phyloP scores from a whole-genome alignment of 2,329 filamentous ascomycete genomes.

The Drechslerella dactyloides region DNA sequence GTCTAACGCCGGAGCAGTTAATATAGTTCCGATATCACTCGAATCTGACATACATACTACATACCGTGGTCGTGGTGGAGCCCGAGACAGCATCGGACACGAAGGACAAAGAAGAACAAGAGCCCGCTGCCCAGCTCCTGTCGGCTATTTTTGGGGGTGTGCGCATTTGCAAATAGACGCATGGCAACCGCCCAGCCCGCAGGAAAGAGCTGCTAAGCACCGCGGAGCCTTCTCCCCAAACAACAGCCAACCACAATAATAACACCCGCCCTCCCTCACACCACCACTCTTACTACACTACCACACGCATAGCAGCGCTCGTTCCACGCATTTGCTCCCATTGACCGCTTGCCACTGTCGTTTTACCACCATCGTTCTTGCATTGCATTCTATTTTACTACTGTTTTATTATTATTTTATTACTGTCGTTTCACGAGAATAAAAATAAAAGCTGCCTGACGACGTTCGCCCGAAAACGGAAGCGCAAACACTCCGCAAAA shows the following conservation, averaged over 20 bases:
- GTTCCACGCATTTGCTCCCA: too few species aligned
- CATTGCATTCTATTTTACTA: too few species aligned
- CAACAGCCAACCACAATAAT: background rate
- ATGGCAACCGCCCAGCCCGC: conserved; percentile 35
- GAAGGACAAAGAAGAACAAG: too few species aligned
- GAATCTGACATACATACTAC: background rate
- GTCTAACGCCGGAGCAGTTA: too few species aligned
- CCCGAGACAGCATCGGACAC: too few species aligned
- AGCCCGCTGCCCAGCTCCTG: conserved; percentile 15
- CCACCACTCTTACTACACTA: background rate
- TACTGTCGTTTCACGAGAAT: too few species aligned
- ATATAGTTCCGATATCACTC: background rate
- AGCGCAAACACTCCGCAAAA: too few species aligned
- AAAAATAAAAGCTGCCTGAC: background rate
- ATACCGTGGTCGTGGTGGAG: background rate
- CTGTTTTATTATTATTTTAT: too few species aligned
- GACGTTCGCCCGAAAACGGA: too few species aligned
- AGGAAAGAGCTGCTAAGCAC: background rate
- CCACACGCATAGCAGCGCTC: background rate
- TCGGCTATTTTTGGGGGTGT: conserved; percentile 40
- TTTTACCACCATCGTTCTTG: too few species aligned
- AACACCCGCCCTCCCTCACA: background rate
- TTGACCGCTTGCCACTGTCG: too few species aligned
- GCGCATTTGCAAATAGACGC: conserved; percentile 22
- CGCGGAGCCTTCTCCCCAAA: background rate